Conservation (phyloP, 371 early-diverging fungal species). For the Blakeslea trispora region DNA sequence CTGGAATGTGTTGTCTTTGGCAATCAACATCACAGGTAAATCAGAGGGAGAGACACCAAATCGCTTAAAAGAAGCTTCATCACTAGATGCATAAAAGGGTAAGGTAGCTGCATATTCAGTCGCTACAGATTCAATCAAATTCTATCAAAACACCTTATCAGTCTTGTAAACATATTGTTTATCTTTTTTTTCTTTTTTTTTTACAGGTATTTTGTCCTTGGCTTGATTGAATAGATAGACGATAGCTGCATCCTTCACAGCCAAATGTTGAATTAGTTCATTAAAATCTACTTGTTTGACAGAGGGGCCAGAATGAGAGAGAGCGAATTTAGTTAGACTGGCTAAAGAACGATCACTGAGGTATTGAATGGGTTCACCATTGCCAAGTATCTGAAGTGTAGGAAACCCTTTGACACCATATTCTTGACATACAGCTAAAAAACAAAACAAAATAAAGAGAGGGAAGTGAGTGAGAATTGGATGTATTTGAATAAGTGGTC, state of each 20-base stretch:
- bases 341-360: conserved; percentile 56
- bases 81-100: conserved; percentile 37
- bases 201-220: conserved; percentile 14
- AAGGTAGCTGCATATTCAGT: conserved; percentile 23
- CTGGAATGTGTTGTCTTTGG: conserved; percentile 35
- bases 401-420: conserved; percentile 80
- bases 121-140: conserved; percentile 29
- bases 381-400: conserved; percentile 68
- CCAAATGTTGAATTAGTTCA: conserved; percentile 21
- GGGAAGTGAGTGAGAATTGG: no score
- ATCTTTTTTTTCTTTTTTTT: conserved; percentile 7
- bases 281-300: conserved; percentile 27
- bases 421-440: conserved; percentile 56
- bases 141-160: conserved; percentile 14
- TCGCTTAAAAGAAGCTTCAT: conserved; percentile 25
- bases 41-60: conserved; percentile 25
- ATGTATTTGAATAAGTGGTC: no score
- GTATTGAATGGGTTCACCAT: conserved; percentile 8
- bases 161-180: background rate
- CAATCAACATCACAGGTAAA: conserved; percentile 36
- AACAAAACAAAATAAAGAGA: no score
- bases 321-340: conserved; percentile 54
- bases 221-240: conserved; percentile 35
- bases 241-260: conserved; percentile 33
- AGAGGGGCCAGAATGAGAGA: conserved; percentile 26